Conservation (phyloP, 176 grass and related monocot species). For the Aegilops bicornis region DNA sequence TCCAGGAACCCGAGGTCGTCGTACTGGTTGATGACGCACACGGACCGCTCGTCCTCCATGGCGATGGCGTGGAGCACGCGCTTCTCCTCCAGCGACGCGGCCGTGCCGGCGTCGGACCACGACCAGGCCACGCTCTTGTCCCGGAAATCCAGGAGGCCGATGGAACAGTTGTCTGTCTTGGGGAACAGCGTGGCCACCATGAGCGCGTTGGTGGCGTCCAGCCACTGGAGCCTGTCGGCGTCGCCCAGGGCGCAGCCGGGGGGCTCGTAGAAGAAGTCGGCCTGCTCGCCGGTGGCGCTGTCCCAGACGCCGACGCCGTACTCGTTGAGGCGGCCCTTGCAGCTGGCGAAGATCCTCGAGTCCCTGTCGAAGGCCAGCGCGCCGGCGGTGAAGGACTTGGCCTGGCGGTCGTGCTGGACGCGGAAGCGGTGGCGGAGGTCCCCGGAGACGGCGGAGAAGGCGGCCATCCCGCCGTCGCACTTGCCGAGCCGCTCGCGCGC, state of each 20-base stretch:
- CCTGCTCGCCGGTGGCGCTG: slow-evolving; percentile 65
- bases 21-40: slow-evolving; percentile 96
- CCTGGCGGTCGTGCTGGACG: slow-evolving; percentile 46
- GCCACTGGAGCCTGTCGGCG: slow-evolving; percentile 95
- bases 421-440: slow-evolving; percentile 74
- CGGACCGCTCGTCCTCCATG: slow-evolving; percentile 72
- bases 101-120: slow-evolving; percentile 81
- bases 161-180: slow-evolving; percentile 82
- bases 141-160: slow-evolving; percentile 86
- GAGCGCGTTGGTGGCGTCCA: slow-evolving; percentile 49
- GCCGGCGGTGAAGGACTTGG: slow-evolving; percentile 84
- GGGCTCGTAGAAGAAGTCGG: slow-evolving; percentile 87
- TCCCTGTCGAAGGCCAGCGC: slow-evolving; percentile 60
- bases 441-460: slow-evolving; percentile 66
- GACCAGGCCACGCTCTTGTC: slow-evolving; percentile 69
- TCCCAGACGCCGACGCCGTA: slow-evolving; percentile 92
- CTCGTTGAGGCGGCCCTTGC: slow-evolving; percentile 93
- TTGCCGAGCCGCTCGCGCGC: slow-evolving; percentile 72
- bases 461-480: slow-evolving; percentile 71
- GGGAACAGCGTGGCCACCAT: slow-evolving; percentile 96
- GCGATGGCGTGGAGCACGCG: slow-evolving; percentile 91
- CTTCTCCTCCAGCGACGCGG: slow-evolving; percentile 76
- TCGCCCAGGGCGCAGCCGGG: slow-evolving; percentile 70
- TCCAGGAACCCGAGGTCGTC: slow-evolving; percentile 97
- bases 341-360: slow-evolving; percentile 69